phyloP scores from a whole-genome alignment of 2,329 filamentous ascomycete genomes.

The Xylaria sp. region DNA sequence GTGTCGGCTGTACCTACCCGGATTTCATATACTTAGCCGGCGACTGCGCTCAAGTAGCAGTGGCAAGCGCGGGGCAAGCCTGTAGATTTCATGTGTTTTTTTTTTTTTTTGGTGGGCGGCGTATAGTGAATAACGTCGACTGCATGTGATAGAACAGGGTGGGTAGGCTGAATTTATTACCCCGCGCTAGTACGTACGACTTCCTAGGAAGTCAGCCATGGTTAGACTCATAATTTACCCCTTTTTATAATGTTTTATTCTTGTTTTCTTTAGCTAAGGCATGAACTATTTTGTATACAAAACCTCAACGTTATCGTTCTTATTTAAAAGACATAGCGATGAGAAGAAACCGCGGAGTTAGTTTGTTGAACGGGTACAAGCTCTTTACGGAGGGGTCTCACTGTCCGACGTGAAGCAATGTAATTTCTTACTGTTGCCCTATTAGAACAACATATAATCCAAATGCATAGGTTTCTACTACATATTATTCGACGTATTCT shows the following conservation, averaged over 20 bases:
- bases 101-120: not conserved
- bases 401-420: too few relatives aligned
- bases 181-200: too few relatives aligned
- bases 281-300: not conserved
- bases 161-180: not conserved
- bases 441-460: too few relatives aligned
- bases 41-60: not conserved
- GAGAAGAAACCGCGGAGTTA: not conserved
- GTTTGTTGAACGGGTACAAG: not conserved
- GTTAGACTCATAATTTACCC: too few relatives aligned
- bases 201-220: too few relatives aligned
- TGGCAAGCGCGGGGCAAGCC: constrained; percentile 5
- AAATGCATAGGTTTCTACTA: too few relatives aligned
- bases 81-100: not conserved
- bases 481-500: too few relatives aligned
- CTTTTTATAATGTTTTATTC: too few relatives aligned
- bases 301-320: not conserved
- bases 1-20: constrained; percentile 2
- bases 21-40: not conserved
- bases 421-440: too few relatives aligned
- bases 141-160: constrained; percentile 16
- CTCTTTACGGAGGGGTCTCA: too few relatives aligned
- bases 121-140: constrained; percentile 7
- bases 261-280: too few relatives aligned
- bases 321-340: not conserved